Percentiles rank a stretch among this genome's conserved stretches.
These are phyloP conservation scores for Nakazawaea ambrosiae DNA, from an alignment of 805 yeast species.

Conservation along the genomic window DNA sequence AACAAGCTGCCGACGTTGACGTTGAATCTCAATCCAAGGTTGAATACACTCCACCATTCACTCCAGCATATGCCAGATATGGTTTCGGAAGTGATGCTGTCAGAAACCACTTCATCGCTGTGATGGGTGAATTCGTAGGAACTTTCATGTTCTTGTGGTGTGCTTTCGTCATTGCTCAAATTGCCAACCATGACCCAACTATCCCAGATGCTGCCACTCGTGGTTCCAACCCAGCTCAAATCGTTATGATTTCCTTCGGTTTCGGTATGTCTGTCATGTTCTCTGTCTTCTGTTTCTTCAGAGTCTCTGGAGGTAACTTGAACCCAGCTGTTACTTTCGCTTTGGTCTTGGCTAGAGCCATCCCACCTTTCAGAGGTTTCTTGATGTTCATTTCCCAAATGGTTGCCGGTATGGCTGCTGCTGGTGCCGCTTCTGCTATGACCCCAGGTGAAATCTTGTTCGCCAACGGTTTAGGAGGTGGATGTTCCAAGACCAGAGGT, in stretches of 20 bases:
- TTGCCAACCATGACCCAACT: slow-evolving; percentile 47
- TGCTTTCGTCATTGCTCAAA: slow-evolving; percentile 77
- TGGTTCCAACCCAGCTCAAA: slow-evolving; percentile 49
- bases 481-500: slow-evolving; percentile 67
- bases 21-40: slow-evolving; percentile 30
- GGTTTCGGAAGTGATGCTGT: slow-evolving; percentile 34
- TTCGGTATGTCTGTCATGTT: slow-evolving; percentile 83
- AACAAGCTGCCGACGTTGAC: slow-evolving; percentile 16
- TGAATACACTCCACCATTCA: slow-evolving; percentile 32
- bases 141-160: slow-evolving; percentile 79
- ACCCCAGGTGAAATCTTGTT: slow-evolving; percentile 75
- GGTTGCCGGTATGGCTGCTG: slow-evolving; percentile 87
- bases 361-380: slow-evolving; percentile 64
- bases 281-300: slow-evolving; percentile 58
- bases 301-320: slow-evolving; percentile 84
- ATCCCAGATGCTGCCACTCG: slow-evolving; percentile 17
- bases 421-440: slow-evolving; percentile 80
- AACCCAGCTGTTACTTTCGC: slow-evolving; percentile 85
- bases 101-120: slow-evolving; percentile 62
- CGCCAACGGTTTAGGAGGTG: slow-evolving; percentile 67
- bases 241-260: slow-evolving; percentile 78
- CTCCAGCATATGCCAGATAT: slow-evolving; percentile 22
- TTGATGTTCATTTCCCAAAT: slow-evolving; percentile 63
- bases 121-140: slow-evolving; percentile 76
- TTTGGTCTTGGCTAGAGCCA: slow-evolving; percentile 64